phyloP scores from a whole-genome alignment of 1,284 basidiomycete genomes.

The Melanopsichium pennsylvanicum region DNA sequence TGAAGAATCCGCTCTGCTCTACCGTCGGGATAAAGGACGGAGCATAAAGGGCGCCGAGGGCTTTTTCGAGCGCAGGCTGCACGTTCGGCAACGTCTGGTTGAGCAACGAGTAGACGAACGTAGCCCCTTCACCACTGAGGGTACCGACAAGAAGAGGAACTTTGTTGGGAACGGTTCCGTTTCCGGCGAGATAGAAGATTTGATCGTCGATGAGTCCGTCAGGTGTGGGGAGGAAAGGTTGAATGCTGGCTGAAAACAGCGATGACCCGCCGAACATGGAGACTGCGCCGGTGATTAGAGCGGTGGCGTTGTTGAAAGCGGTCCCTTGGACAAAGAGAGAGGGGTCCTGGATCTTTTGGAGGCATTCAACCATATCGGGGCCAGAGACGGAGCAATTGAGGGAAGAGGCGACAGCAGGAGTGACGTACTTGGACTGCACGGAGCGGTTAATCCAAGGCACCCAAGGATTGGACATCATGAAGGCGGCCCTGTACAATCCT shows the following conservation, averaged over 20 bases:
- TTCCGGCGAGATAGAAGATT: slow-evolving; percentile 40
- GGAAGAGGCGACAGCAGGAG: slow-evolving; percentile 21
- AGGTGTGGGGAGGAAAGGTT: slow-evolving; percentile 38
- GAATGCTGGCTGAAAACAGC: slow-evolving; percentile 9
- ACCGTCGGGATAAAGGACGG: slow-evolving; percentile 9
- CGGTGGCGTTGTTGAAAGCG: slow-evolving; percentile 20
- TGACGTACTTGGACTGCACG: slow-evolving; percentile 17
- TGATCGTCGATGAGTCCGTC: slow-evolving; percentile 38
- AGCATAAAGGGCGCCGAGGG: slow-evolving; percentile 5
- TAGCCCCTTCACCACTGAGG: slow-evolving; percentile 27
- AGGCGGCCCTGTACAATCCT: slow-evolving; percentile 25
- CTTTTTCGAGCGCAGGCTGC: slow-evolving; percentile 18
- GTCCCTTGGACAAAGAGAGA: slow-evolving; percentile 17
- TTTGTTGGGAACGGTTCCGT: slow-evolving; percentile 38
- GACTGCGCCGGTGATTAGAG: slow-evolving; percentile 13
- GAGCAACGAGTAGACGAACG: slow-evolving; percentile 28
- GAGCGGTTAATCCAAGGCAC: slow-evolving; percentile 27
- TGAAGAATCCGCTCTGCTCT: slow-evolving; percentile 19
- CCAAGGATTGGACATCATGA: slow-evolving; percentile 42
- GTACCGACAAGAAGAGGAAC: slow-evolving; percentile 35
- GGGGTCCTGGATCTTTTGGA: slow-evolving; percentile 27
- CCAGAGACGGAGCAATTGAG: slow-evolving; percentile 18
- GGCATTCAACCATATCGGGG: slow-evolving; percentile 28
- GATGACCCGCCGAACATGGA: slow-evolving; percentile 1
- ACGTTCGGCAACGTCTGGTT: slow-evolving; percentile 11